Conservation (phyloP, 805 yeast species). For the Wickerhamiella vanderwaltii region DNA sequence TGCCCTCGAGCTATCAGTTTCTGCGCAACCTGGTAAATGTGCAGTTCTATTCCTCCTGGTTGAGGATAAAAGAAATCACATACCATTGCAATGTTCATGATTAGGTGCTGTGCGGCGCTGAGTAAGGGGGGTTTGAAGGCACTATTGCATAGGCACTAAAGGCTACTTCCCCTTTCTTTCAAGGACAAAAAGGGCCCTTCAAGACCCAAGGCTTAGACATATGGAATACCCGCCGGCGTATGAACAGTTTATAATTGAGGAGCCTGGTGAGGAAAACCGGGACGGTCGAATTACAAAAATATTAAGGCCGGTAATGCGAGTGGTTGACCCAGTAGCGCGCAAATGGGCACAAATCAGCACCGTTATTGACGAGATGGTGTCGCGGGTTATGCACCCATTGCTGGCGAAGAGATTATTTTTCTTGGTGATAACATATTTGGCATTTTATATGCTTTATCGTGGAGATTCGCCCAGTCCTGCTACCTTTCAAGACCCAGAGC, state of each 20-base stretch:
- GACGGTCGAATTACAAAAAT: constrained; percentile 2
- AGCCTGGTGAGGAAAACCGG: constrained; percentile 13
- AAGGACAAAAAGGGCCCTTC: no score
- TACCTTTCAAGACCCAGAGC: constrained; percentile 26
- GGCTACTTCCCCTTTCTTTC: neutral
- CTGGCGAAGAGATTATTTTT: constrained; percentile 69
- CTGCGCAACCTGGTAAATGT: constrained; percentile 77
- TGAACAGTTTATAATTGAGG: constrained; percentile 3
- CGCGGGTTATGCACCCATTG: constrained; percentile 72
- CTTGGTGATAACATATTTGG: constrained; percentile 42
- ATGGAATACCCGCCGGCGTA: constrained; percentile 4
- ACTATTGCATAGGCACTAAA: neutral
- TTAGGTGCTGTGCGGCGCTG: neutral
- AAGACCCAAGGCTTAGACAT: no score
- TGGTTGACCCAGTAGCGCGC: constrained; percentile 39
- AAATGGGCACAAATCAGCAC: constrained; percentile 27
- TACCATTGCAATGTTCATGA: constrained; percentile 45
- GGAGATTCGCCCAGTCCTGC: constrained; percentile 32
- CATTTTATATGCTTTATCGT: constrained; percentile 42
- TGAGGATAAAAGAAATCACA: constrained; percentile 97
- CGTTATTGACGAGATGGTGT: constrained; percentile 44
- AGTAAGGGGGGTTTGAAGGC: neutral
- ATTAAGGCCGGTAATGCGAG: constrained; percentile 29
- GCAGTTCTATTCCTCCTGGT: constrained; percentile 96
- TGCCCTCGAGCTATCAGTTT: constrained; percentile 71